phyloP scores from a whole-genome alignment of 2,329 filamentous ascomycete genomes.

The Cladosporium sp. region DNA sequence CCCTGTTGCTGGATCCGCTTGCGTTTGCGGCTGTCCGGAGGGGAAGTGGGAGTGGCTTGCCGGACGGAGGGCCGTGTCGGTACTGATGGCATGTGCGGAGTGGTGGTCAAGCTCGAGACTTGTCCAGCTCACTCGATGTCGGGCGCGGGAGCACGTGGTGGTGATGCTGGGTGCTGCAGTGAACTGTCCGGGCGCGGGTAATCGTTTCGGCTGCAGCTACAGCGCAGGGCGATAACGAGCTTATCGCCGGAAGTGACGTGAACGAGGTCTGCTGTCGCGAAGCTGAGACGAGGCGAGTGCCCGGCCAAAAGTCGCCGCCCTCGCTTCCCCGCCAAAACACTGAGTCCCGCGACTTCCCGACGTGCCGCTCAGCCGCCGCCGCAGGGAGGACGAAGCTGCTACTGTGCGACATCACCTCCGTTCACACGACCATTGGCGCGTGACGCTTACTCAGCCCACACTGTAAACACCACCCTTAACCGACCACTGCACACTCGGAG shows the following conservation, averaged over 20 bases:
- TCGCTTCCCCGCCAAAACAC: background rate
- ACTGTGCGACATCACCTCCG: constrained; percentile 4
- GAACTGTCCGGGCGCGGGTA: background rate
- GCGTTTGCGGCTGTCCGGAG: constrained; percentile 21
- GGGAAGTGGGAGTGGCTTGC: constrained; percentile 10
- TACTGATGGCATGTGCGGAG: constrained; percentile 6
- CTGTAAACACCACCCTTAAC: background rate
- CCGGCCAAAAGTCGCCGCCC: background rate
- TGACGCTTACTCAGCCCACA: constrained; percentile 10
- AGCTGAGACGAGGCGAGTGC: too few species aligned
- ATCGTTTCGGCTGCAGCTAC: background rate
- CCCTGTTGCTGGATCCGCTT: constrained; percentile 14
- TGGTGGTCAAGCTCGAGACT: background rate
- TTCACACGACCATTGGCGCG: constrained; percentile 10
- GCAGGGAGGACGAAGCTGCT: background rate
- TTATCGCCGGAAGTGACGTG: background rate
- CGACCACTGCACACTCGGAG: background rate
- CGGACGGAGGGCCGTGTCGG: constrained; percentile 1
- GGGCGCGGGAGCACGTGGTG: background rate
- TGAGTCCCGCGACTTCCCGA: background rate
- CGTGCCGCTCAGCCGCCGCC: background rate
- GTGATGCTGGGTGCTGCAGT: background rate
- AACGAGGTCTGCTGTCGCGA: background rate
- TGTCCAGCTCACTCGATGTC: background rate
- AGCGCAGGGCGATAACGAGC: background rate